Percentiles rank a stretch among this genome's conserved stretches.
Conservation (phyloP, 805 yeast species). For the Lipomyces sp. region DNA sequence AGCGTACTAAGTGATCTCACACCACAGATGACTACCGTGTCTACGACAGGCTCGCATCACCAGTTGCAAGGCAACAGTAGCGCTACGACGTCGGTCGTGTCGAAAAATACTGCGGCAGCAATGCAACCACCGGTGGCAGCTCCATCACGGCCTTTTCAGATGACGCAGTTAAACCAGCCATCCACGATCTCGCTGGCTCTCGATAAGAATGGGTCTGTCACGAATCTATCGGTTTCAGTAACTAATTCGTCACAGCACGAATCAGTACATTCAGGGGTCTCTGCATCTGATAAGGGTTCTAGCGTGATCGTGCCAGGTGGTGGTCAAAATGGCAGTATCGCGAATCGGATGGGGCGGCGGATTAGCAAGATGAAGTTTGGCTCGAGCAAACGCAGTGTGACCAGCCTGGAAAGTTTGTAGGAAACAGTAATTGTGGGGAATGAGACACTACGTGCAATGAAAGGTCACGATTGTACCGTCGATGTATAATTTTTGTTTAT, state of each 20-base stretch:
- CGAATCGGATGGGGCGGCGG: conserved; percentile 13
- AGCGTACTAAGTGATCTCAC: not conserved
- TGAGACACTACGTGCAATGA: not conserved
- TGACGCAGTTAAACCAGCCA: not conserved
- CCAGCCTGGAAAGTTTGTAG: not conserved
- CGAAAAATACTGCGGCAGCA: not conserved
- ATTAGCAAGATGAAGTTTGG: conserved; percentile 13
- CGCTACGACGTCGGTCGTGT: not conserved
- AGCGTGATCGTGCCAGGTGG: not conserved
- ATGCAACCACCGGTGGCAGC: not conserved
- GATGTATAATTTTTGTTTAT: not conserved
- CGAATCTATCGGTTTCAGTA: not conserved
- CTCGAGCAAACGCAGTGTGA: not conserved
- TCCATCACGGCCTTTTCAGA: not conserved
- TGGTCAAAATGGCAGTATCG: not conserved
- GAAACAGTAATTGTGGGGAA: not conserved
- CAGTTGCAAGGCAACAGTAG: not conserved
- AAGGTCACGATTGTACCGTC: not conserved
- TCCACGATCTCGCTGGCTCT: not conserved
- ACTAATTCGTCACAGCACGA: not conserved
- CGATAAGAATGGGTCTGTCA: not conserved
- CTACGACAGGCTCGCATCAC: not conserved
- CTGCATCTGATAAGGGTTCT: not conserved
- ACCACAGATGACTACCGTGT: conserved; percentile 5
- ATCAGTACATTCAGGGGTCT: not conserved